Evolutionary conservation across 2,329 filamentous ascomycete genomes (phyloP).

Genomic region (Neocatenulostroma microsporum): DNA sequence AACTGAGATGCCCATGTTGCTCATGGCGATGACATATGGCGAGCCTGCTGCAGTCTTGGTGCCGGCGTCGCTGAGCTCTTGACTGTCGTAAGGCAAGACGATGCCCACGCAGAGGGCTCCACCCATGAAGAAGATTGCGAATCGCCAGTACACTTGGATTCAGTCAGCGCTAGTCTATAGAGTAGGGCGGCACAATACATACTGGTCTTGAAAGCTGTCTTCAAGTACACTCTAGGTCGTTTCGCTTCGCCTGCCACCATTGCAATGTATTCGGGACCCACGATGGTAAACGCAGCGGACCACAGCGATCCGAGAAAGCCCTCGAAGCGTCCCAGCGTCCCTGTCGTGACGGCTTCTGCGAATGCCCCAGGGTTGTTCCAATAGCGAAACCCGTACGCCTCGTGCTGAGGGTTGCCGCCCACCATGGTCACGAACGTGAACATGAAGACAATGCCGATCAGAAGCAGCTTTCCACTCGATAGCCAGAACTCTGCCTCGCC

Average conservation of each 20-base stretch:
- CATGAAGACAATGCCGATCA: constrained; percentile 39
- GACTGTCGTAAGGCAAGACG: constrained; percentile 32
- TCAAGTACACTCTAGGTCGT: constrained; percentile 39
- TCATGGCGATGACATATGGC: constrained; percentile 30
- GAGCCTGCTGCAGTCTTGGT: constrained; percentile 28
- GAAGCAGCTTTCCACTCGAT: constrained; percentile 41
- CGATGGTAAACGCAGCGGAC: constrained; percentile 31
- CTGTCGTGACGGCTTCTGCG: neutral
- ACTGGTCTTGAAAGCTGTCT: constrained; percentile 44
- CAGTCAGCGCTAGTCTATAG: too few species aligned
- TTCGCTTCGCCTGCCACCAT: constrained; percentile 44
- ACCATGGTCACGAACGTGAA: constrained; percentile 33
- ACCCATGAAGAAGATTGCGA: constrained; percentile 43
- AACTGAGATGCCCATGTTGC: constrained; percentile 35
- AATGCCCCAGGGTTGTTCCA: constrained; percentile 29
- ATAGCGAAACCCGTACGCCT: constrained; percentile 38
- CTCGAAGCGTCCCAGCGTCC: constrained; percentile 26
- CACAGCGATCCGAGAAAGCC: constrained; percentile 31
- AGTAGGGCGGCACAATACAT: too few species aligned
- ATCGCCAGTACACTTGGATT: constrained; percentile 43
- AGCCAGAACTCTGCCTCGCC: constrained; percentile 46
- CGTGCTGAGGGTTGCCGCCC: constrained; percentile 27
- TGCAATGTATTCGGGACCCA: constrained; percentile 43
- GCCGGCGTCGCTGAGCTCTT: constrained; percentile 17
- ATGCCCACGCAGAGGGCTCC: constrained; percentile 41